Conservation (phyloP, 2,329 filamentous ascomycete species). For the Venturia oleaginea region DNA sequence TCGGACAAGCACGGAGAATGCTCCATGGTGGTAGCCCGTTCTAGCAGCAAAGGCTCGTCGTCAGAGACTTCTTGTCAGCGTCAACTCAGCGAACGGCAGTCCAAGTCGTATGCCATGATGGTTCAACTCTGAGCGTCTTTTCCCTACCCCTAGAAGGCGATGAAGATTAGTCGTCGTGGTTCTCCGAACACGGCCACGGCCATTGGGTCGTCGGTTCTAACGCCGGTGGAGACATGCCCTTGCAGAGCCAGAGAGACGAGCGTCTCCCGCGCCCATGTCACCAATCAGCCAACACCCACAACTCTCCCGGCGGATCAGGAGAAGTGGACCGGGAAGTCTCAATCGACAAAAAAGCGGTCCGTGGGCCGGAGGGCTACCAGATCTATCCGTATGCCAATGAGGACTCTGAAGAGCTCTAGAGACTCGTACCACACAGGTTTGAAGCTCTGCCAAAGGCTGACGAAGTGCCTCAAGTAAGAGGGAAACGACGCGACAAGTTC, state of each 20-base stretch:
- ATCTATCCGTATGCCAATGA: slow-evolving; percentile 1
- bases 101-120: background rate
- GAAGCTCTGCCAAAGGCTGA: background rate
- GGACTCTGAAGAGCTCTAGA: background rate
- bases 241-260: background rate
- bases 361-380: background rate
- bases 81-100: background rate
- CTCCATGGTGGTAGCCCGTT: background rate
- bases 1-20: background rate
- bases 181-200: background rate
- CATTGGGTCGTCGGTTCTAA: background rate
- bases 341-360: background rate
- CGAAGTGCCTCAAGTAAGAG: background rate
- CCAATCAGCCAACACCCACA: background rate
- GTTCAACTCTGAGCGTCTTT: background rate
- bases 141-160: background rate
- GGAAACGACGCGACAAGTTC: background rate
- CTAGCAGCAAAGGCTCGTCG: background rate
- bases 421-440: too few species aligned
- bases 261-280: background rate
- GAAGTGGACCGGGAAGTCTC: background rate
- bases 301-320: too few species aligned
- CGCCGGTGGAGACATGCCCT: slow-evolving; percentile 4
- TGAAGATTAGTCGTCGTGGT: background rate
- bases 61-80: background rate